These are phyloP conservation scores for Scheffersomyces segobiensis DNA, from an alignment of 1,139 yeast genomes.

Conservation along the genomic window DNA sequence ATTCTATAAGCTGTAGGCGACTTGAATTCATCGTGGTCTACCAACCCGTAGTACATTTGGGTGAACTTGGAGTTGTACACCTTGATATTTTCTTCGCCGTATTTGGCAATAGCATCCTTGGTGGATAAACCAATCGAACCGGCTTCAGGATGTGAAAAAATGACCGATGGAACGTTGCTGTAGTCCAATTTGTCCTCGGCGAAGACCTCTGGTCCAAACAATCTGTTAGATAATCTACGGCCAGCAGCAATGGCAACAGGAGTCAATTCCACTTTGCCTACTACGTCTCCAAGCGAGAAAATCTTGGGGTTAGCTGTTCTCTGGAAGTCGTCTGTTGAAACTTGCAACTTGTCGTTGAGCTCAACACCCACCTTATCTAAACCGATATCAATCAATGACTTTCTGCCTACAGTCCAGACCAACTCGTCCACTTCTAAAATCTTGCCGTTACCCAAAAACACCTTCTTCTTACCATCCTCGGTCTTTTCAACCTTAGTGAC, in stretches of 20 bases:
- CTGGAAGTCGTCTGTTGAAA: conserved; percentile 85
- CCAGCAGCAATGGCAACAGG: conserved; percentile 99
- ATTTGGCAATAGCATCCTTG: conserved; percentile 70
- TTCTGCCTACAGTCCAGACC: conserved; percentile 94
- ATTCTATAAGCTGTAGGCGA: conserved; percentile 87
- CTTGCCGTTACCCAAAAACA: conserved; percentile 55
- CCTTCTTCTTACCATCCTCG: conserved; percentile 60
- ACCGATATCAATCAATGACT: conserved; percentile 70
- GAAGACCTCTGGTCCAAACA: conserved; percentile 77
- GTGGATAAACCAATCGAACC: conserved; percentile 90
- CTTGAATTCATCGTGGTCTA: conserved; percentile 64
- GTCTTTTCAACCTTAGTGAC: conserved; percentile 63
- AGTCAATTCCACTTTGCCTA: conserved; percentile 88
- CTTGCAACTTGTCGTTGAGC: conserved; percentile 55
- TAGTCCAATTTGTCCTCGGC: conserved; percentile 77
- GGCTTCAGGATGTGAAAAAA: conserved; percentile 96
- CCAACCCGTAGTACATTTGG: conserved; percentile 92
- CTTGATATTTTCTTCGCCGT: conserved; percentile 80
- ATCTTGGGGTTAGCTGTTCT: conserved; percentile 70
- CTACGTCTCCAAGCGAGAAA: conserved; percentile 90
- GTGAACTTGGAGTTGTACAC: conserved; percentile 80
- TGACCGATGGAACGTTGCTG: conserved; percentile 82
- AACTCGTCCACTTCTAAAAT: conserved; percentile 73
- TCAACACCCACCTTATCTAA: conserved; percentile 75
- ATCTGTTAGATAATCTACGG: conserved; percentile 84